Evolutionary conservation across 495 filamentous ascomycete species (phyloP).

Genomic region (Thozetella sp.): DNA sequence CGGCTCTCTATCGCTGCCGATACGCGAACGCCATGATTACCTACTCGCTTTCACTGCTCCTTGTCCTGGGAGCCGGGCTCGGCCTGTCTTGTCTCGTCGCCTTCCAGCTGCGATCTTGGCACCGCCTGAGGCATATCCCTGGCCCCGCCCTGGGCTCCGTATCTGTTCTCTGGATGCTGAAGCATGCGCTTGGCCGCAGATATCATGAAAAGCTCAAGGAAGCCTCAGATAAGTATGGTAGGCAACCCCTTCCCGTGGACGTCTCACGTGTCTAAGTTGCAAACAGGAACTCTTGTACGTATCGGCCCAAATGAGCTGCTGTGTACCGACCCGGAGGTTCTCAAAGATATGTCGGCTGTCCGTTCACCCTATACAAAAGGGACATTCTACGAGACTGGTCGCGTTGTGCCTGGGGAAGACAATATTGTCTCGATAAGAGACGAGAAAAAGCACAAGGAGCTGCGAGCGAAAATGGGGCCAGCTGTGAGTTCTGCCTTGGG

Average conservation of each 20-base stretch:
- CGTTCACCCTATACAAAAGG: slow-evolving; percentile 27
- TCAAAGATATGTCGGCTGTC: slow-evolving; percentile 28
- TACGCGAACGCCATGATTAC: no score
- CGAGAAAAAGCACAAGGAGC: slow-evolving; percentile 27
- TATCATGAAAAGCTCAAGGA: slow-evolving; percentile 11
- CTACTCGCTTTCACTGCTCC: not conserved
- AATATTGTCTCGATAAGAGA: slow-evolving; percentile 29
- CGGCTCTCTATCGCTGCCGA: no score
- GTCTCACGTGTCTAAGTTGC: not conserved
- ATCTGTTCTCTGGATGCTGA: slow-evolving; percentile 12
- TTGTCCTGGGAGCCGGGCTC: not conserved
- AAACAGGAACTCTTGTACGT: slow-evolving; percentile 36
- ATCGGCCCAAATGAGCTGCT: slow-evolving; percentile 44
- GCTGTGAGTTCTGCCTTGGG: slow-evolving; percentile 34
- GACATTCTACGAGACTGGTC: slow-evolving; percentile 27
- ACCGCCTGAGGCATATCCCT: slow-evolving; percentile 21
- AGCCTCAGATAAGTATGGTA: slow-evolving; percentile 18
- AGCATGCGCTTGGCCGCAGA: slow-evolving; percentile 8
- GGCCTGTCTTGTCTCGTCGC: not conserved
- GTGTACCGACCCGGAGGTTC: slow-evolving; percentile 33
- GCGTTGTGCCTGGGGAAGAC: slow-evolving; percentile 18
- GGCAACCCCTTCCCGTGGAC: not conserved
- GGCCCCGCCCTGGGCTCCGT: slow-evolving; percentile 16
- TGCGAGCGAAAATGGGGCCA: slow-evolving; percentile 30
- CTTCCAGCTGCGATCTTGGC: slow-evolving; percentile 10